phyloP scores from a whole-genome alignment of 176 grass and related monocot genomes.

The Phragmites australis region DNA sequence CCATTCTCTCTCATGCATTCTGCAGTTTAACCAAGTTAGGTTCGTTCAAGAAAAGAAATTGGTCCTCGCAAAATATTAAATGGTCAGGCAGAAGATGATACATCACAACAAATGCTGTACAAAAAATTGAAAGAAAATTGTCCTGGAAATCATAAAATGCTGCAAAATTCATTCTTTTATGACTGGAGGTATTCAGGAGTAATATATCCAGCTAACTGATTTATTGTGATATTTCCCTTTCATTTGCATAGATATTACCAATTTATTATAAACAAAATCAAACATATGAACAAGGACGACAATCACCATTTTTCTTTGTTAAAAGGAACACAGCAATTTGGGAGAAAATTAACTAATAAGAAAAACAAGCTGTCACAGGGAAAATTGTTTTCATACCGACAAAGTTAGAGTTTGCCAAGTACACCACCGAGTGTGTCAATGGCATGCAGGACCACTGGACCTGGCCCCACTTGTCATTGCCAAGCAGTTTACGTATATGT shows the following conservation, averaged over 20 bases:
- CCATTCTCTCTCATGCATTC: constrained; percentile 87
- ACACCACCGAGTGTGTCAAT: not conserved
- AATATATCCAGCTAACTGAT: not conserved
- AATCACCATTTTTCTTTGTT: not conserved
- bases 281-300: not conserved
- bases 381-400: not conserved
- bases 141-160: not conserved
- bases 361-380: not conserved
- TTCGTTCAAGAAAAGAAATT: not conserved
- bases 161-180: not conserved
- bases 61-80: not conserved
- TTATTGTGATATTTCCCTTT: not conserved
- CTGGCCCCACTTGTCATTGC: not conserved
- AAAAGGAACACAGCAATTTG: not conserved
- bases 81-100: constrained; percentile 16
- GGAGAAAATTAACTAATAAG: not conserved
- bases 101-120: not conserved
- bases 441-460: not conserved
- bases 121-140: not conserved
- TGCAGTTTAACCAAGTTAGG: constrained; percentile 46
- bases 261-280: constrained; percentile 1
- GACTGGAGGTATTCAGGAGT: not conserved
- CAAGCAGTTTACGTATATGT: not conserved
- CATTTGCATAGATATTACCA: not conserved
- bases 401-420: not conserved